Evolutionary conservation across 306 rosid species (phyloP).

Genomic region (Pyrus pyrifolia): DNA sequence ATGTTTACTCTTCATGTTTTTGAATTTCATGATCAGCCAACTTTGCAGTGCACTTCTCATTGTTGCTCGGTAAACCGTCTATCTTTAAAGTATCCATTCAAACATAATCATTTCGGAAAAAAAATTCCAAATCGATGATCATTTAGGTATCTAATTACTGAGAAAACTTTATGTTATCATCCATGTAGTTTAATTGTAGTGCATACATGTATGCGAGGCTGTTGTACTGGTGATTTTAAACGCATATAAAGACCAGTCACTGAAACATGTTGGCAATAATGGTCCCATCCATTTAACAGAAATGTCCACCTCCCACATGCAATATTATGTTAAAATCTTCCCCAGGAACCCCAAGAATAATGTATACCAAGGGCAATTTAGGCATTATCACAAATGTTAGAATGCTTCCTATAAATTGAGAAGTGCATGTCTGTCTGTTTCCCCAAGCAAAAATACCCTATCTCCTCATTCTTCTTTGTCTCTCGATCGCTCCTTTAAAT

Average conservation of each 20-base stretch:
- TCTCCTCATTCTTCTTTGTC: neutral
- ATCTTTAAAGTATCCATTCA: neutral
- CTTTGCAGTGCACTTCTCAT: neutral
- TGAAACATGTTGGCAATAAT: neutral
- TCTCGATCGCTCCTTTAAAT: neutral
- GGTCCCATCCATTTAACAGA: neutral
- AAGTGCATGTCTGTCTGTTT: constrained; percentile 24
- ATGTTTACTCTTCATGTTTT: neutral
- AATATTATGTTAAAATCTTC: neutral
- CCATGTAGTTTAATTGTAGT: neutral
- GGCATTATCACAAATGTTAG: neutral
- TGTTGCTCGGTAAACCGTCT: too few relatives aligned
- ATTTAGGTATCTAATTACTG: neutral
- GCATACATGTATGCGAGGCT: neutral
- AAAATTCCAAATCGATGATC: too few relatives aligned
- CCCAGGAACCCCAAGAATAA: neutral
- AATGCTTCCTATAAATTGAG: constrained; percentile 38
- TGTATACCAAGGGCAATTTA: neutral
- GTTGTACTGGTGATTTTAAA: neutral
- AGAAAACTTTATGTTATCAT: neutral
- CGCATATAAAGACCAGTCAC: neutral
- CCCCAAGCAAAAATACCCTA: constrained; percentile 22
- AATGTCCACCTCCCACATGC: neutral
- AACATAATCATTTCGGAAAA: neutral
- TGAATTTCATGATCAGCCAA: neutral